These are phyloP conservation scores for Sordaria brevicollis DNA, from an alignment of 495 filamentous ascomycete species.

Conservation along the genomic window DNA sequence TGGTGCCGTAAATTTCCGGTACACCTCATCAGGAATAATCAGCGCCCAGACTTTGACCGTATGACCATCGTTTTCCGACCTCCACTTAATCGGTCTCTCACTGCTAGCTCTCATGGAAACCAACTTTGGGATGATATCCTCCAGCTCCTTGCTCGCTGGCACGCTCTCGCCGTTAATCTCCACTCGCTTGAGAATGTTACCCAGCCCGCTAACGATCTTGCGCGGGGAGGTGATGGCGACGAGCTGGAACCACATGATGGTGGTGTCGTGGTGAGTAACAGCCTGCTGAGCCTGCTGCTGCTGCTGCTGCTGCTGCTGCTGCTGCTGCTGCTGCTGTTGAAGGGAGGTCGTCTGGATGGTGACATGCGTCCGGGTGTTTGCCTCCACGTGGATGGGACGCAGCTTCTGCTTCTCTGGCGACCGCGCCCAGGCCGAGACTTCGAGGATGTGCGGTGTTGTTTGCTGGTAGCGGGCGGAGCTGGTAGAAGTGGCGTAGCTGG, in stretches of 20 bases:
- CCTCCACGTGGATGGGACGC: conserved; percentile 5
- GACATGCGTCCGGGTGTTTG: conserved; percentile 18
- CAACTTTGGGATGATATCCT: conserved; percentile 50
- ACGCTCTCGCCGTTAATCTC: conserved; percentile 38
- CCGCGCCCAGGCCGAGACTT: conserved; percentile 40
- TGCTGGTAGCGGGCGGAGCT: conserved; percentile 46
- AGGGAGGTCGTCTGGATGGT: conserved; percentile 8
- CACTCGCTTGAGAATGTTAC: conserved; percentile 71
- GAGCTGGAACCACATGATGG: conserved; percentile 39
- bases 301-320: too few relatives aligned
- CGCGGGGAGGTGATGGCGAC: conserved; percentile 55
- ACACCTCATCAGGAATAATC: conserved; percentile 35
- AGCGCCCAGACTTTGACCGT: conserved; percentile 69
- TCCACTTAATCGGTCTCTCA: not conserved
- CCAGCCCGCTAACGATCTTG: conserved; percentile 56
- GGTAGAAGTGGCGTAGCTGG: conserved; percentile 34
- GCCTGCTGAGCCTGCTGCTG: too few relatives aligned
- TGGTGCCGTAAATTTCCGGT: not conserved
- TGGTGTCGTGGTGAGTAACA: too few relatives aligned
- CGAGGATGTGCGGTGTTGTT: conserved; percentile 48
- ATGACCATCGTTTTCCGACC: conserved; percentile 13
- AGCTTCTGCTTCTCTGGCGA: conserved; percentile 2
- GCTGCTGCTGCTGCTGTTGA: too few relatives aligned
- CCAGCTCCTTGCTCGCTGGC: conserved; percentile 70
- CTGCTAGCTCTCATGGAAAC: conserved; percentile 31